A percentile compares a stretch with the other conserved stretches of the same genome.
phyloP scores from a whole-genome alignment of 2,329 filamentous ascomycete genomes.

The Aureobasidium sp. region DNA sequence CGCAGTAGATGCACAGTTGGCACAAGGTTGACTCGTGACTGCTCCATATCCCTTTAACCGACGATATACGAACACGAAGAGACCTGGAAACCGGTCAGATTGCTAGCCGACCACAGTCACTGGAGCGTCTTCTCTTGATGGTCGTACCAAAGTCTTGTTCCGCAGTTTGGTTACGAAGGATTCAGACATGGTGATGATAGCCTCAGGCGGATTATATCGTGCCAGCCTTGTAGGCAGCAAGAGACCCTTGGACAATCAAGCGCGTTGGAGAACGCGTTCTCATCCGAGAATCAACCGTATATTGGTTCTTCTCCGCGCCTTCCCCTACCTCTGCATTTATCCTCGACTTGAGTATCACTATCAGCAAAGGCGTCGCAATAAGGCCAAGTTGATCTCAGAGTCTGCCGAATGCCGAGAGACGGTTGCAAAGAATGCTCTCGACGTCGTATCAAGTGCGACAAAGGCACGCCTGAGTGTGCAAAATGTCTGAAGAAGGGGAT shows the following conservation, averaged over 20 bases:
- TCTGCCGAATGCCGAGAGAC: slow-evolving; percentile 15
- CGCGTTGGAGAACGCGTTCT: background rate
- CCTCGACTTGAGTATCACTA: background rate
- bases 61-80: no score
- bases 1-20: background rate
- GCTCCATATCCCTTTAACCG: background rate
- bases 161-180: background rate
- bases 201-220: background rate
- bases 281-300: background rate
- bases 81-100: background rate
- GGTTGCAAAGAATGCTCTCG: slow-evolving; percentile 33
- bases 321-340: background rate
- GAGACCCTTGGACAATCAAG: background rate
- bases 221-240: background rate
- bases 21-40: background rate
- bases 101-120: background rate
- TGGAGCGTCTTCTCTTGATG: background rate
- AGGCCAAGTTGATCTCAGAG: background rate
- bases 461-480: slow-evolving; percentile 31
- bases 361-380: background rate
- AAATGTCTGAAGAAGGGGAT: slow-evolving; percentile 34
- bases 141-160: background rate
- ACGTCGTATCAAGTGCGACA: slow-evolving; percentile 35
- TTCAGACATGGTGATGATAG: background rate
- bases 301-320: background rate